These are phyloP conservation scores for Pestalotiopsis sp. DNA, from an alignment of 2,329 filamentous ascomycete species.

Conservation along the genomic window DNA sequence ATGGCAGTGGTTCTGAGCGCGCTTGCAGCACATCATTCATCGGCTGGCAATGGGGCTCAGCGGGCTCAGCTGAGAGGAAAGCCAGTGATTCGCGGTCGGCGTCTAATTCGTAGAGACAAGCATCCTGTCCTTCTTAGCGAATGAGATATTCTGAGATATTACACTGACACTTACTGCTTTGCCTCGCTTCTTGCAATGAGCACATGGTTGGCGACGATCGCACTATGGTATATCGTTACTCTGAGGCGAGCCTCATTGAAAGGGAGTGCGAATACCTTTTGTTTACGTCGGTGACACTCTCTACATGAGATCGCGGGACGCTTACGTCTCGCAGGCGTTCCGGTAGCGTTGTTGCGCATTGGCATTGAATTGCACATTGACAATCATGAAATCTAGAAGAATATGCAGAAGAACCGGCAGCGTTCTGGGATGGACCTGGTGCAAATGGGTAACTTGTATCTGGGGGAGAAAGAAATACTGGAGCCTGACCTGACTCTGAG, in stretches of 20 bases:
- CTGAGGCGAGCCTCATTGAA: neutral
- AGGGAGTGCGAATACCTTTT: neutral
- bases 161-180: neutral
- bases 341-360: neutral
- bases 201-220: neutral
- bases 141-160: neutral
- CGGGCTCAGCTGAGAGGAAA: neutral
- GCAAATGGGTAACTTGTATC: neutral
- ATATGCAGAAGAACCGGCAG: neutral
- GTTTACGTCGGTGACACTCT: neutral
- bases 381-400: neutral
- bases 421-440: neutral
- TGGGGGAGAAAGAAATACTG: neutral
- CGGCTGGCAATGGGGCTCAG: neutral
- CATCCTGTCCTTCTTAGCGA: neutral
- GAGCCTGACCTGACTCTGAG: neutral
- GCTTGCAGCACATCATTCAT: neutral
- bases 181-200: neutral
- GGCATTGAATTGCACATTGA: neutral
- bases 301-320: neutral
- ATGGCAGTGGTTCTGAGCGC: neutral
- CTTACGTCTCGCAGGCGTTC: neutral
- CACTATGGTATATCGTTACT: neutral
- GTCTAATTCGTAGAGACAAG: neutral
- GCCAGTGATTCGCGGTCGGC: neutral